Base-by-base conservation (phyloP, 768 basidiomycete genomes). In the Pilatotrama ljubarskyi region DNA sequence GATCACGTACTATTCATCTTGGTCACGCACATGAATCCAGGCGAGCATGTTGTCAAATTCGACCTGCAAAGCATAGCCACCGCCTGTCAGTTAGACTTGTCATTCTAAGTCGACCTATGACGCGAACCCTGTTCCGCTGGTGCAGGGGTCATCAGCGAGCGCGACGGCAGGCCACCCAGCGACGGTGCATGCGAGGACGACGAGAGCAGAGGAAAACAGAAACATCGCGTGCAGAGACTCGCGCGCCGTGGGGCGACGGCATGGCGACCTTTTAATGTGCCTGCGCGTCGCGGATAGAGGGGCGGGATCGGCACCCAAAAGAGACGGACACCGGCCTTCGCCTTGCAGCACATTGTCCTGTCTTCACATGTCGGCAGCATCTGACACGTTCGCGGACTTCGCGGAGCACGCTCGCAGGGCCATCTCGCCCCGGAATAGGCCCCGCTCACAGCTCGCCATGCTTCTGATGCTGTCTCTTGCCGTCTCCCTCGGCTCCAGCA, bases 11-110 rank as follows among this genome's bases (percentile, higher is more conserved):
- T 44, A 41, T 48, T 55, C 47, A 47, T 58, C 8, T 63, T 51
- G 47, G 57, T 63, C 17, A 63, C 42, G 26, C 61, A 58, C 24
- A 3, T 54, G 48, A 42, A 63, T 20, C 56, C 61, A 26, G 46
- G 18, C 18, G 61, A 63, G 56, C 61, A 63, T 1, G 47, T 55
- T 17, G 61, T 58, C 36, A 50, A 14, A 43, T 58, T 63, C 42
- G 61, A 26, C 14, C 61, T 63, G 56, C 3, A 32, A 10, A 15
- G 35, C 46, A 40, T 17, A 38, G 35, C 25, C 40, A 35, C 51
- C 41, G n/a, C 22, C 44, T 38, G 36, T 40, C 54, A 32, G 15
- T 14, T 36, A 37, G 32, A 25, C 14, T 35, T 8, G 18, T 1
- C 11, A 9, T 7, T 24, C 5, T 7, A 29, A 14, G 6, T 1